Percentiles rank a stretch among this genome's conserved stretches.
phyloP scores from a whole-genome alignment of 495 filamentous ascomycete species.

The Trichocladium uniseriatum region DNA sequence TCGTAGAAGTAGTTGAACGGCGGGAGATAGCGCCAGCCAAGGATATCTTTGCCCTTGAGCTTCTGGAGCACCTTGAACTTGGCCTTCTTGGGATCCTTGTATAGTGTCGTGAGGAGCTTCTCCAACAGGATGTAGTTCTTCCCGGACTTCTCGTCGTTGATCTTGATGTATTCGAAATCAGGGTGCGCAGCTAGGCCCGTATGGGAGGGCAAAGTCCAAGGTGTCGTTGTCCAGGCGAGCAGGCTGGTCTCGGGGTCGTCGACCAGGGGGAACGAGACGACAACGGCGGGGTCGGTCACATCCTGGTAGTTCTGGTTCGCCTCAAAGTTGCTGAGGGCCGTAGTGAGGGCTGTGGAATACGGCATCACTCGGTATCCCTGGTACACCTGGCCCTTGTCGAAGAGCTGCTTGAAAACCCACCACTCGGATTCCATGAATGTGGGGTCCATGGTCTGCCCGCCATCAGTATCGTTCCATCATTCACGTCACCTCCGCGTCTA shows the following conservation, averaged over 20 bases:
- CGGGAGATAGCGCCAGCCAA: slow-evolving; percentile 87
- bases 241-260: slow-evolving; percentile 66
- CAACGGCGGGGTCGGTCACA: slow-evolving; percentile 83
- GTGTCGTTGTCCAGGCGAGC: slow-evolving; percentile 91
- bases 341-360: slow-evolving; percentile 84
- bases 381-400: slow-evolving; percentile 82
- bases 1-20: slow-evolving; percentile 92
- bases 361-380: slow-evolving; percentile 88
- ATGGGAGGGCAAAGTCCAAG: slow-evolving; percentile 91
- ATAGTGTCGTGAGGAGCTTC: slow-evolving; percentile 71
- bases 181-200: slow-evolving; percentile 73
- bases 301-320: slow-evolving; percentile 93
- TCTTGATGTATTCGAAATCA: slow-evolving; percentile 89
- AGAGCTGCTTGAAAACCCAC: slow-evolving; percentile 94
- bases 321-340: slow-evolving; percentile 88
- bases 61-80: slow-evolving; percentile 83
- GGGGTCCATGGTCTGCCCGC: slow-evolving; percentile 73
- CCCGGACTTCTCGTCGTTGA: slow-evolving; percentile 68
- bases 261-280: slow-evolving; percentile 77
- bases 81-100: slow-evolving; percentile 96
- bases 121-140: slow-evolving; percentile 87
- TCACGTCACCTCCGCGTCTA: too few species aligned
- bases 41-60: slow-evolving; percentile 77
- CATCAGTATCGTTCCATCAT: slow-evolving; percentile 1
- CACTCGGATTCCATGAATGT: slow-evolving; percentile 94